Evolutionary conservation across 2,329 filamentous ascomycete genomes (phyloP).

Genomic region (Alternaria consortialis): DNA sequence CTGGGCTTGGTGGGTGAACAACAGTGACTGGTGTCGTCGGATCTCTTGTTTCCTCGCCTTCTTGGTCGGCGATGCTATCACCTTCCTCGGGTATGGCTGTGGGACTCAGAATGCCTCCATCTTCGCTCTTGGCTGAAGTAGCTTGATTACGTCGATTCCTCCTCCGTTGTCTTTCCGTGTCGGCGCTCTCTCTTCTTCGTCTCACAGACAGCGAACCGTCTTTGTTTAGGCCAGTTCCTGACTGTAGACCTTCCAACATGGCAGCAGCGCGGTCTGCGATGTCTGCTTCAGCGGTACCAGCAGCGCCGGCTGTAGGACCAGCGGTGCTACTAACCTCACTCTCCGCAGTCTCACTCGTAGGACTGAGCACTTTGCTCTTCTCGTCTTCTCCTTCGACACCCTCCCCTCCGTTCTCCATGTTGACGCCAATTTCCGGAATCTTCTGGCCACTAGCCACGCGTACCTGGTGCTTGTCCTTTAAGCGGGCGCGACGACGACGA

Average conservation of each 20-base stretch:
- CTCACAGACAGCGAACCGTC: conserved; percentile 62
- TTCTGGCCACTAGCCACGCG: conserved; percentile 89
- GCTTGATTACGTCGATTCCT: conserved; percentile 62
- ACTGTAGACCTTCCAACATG: conserved; percentile 81
- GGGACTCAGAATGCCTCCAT: conserved; percentile 47
- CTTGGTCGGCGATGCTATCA: conserved; percentile 16
- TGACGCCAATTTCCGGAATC: conserved; percentile 76
- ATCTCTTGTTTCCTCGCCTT: conserved; percentile 19
- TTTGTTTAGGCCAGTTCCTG: conserved; percentile 62
- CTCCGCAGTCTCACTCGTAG: conserved; percentile 51
- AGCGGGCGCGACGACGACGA: conserved; percentile 81
- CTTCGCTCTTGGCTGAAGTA: conserved; percentile 42
- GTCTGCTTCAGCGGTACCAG: conserved; percentile 59
- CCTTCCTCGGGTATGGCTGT: conserved; percentile 44
- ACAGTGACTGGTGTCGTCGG: conserved; percentile 46
- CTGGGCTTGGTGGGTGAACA: conserved; percentile 51
- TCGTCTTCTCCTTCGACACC: conserved; percentile 55
- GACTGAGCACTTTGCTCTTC: conserved; percentile 57
- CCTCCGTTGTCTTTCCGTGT: conserved; percentile 77
- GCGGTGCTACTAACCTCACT: conserved; percentile 35
- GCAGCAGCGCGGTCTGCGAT: conserved; percentile 85
- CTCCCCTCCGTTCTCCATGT: conserved; percentile 39
- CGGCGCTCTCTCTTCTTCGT: conserved; percentile 75
- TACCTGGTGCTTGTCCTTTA: conserved; percentile 91
- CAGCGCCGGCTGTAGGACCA: conserved; percentile 47